Percentiles rank a stretch among this genome's conserved stretches.
These are phyloP conservation scores for Coriaria nepalensis DNA, from an alignment of 306 rosid genomes.

Conservation along the genomic window DNA sequence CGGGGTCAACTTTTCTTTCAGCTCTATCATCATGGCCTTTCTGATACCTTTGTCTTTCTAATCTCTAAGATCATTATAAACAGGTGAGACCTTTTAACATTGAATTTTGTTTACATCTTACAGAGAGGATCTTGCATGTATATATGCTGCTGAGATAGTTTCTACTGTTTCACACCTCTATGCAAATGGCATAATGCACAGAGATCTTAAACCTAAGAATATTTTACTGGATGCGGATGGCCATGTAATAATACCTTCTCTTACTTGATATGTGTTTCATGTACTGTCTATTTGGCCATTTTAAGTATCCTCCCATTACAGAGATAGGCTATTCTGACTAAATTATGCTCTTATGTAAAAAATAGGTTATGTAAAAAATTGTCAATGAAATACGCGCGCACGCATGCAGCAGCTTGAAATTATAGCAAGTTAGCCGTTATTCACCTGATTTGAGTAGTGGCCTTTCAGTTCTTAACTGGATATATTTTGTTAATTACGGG, in stretches of 20 bases:
- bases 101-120: conserved; percentile 3
- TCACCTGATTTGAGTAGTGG: too few species aligned
- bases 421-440: too few species aligned
- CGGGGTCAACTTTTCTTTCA: conserved; percentile 98
- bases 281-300: background rate
- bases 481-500: too few species aligned
- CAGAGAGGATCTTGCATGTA: conserved; percentile 94
- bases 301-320: background rate
- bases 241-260: conserved; percentile 38
- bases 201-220: conserved; percentile 97
- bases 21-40: conserved; percentile 93
- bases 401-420: too few species aligned
- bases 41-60: conserved; percentile 31
- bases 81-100: conserved; percentile 7
- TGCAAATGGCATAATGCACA: conserved; percentile 84
- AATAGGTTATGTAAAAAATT: conserved; percentile 60
- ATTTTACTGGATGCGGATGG: conserved; percentile 80
- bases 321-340: conserved; percentile 16
- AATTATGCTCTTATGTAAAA: conserved; percentile 10
- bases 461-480: too few species aligned
- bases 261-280: background rate
- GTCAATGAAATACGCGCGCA: too few species aligned
- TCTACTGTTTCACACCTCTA: conserved; percentile 92
- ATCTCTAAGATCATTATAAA: conserved; percentile 3
- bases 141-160: conserved; percentile 88